phyloP scores from a whole-genome alignment of 108 stramenopile species.

The Bacterosira constricta region DNA sequence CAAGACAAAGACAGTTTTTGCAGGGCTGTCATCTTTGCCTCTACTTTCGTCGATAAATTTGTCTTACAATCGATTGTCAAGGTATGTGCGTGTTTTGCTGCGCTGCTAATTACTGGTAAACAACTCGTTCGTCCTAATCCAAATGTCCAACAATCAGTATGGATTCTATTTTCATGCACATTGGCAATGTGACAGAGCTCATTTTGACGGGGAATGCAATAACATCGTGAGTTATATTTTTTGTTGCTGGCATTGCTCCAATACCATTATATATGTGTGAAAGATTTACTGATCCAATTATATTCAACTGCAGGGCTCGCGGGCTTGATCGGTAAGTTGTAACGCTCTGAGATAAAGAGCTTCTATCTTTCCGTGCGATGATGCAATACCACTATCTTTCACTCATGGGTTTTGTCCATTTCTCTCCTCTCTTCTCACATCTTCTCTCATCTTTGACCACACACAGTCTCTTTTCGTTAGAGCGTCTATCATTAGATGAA shows the following conservation, averaged over 20 bases:
- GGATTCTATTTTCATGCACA: slow-evolving; percentile 45
- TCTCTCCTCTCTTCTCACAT: too few species aligned
- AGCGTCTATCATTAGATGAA: slow-evolving; percentile 60
- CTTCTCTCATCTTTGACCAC: too few species aligned
- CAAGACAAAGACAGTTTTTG: slow-evolving; percentile 53
- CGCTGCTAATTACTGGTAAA: not conserved
- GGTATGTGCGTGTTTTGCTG: slow-evolving; percentile 8
- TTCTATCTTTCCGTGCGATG: too few species aligned
- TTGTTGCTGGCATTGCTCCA: too few species aligned
- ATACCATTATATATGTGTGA: too few species aligned
- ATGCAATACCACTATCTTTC: too few species aligned
- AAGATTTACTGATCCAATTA: too few species aligned
- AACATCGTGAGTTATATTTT: too few species aligned
- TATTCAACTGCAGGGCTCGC: too few species aligned
- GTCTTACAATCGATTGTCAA: slow-evolving; percentile 63
- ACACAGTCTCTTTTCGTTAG: slow-evolving; percentile 70
- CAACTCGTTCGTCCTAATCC: not conserved
- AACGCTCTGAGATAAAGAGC: too few species aligned
- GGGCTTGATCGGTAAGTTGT: slow-evolving; percentile 78
- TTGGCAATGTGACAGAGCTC: slow-evolving; percentile 72
- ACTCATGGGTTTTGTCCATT: too few species aligned
- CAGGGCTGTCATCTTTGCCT: slow-evolving; percentile 53
- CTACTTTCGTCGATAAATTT: slow-evolving; percentile 65
- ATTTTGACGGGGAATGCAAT: slow-evolving; percentile 69
- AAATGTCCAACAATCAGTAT: not conserved